Percentiles rank a stretch among this genome's conserved stretches.
phyloP scores from a whole-genome alignment of 2,329 filamentous ascomycete genomes.

The Cercospora sesami region DNA sequence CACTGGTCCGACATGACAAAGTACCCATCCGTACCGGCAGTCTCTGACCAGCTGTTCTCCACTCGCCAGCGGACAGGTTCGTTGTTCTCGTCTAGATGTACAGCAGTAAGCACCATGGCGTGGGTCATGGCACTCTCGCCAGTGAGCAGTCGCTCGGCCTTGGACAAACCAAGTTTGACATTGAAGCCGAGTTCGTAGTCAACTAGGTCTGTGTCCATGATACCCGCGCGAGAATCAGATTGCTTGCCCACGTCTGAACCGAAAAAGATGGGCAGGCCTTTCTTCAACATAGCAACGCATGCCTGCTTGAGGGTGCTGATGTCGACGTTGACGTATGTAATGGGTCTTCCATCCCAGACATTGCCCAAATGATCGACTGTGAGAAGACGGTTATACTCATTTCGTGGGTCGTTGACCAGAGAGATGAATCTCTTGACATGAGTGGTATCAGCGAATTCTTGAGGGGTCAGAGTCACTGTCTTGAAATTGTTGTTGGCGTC shows the following conservation, averaged over 20 bases:
- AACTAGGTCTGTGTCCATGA: constrained; percentile 77
- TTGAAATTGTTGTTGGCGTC: constrained; percentile 67
- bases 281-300: constrained; percentile 74
- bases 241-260: constrained; percentile 86
- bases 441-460: constrained; percentile 68
- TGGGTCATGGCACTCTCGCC: constrained; percentile 85
- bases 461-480: constrained; percentile 64
- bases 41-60: constrained; percentile 79
- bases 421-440: constrained; percentile 72
- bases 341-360: constrained; percentile 70
- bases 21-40: constrained; percentile 72
- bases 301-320: constrained; percentile 71
- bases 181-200: constrained; percentile 86
- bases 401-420: constrained; percentile 81
- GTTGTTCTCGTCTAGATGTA: constrained; percentile 68
- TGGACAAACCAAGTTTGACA: constrained; percentile 69
- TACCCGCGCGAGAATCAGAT: constrained; percentile 64
- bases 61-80: constrained; percentile 77
- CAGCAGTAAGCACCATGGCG: constrained; percentile 86
- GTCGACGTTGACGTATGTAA: constrained; percentile 81
- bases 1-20: constrained; percentile 81
- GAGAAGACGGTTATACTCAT: constrained; percentile 69
- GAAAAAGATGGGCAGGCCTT: constrained; percentile 82
- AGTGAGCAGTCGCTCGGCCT: constrained; percentile 70
- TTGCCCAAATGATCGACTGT: constrained; percentile 80